Evolutionary conservation across 176 grass and related monocot species (phyloP).

Genomic region (Paspalum notatum): DNA sequence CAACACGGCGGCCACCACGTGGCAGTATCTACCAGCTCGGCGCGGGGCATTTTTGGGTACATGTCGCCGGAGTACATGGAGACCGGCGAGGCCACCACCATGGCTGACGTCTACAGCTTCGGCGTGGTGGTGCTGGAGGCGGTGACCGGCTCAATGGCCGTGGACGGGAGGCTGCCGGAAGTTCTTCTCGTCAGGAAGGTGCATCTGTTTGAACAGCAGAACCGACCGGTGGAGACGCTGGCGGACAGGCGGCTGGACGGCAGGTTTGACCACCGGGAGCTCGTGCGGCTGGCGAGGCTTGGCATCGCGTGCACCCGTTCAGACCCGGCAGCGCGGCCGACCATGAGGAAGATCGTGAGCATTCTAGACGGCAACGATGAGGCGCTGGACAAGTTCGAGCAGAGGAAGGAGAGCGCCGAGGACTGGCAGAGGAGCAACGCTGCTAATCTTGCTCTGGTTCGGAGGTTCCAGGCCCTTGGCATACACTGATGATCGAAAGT

Average conservation of each 20-base stretch:
- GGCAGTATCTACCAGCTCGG: conserved; percentile 24
- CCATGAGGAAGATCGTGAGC: conserved; percentile 72
- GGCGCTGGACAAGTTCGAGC: conserved; percentile 43
- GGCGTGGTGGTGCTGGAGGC: conserved; percentile 83
- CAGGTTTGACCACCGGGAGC: conserved; percentile 41
- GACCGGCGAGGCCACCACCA: conserved; percentile 68
- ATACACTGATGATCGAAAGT: conserved; percentile 64
- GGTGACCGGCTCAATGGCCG: conserved; percentile 61
- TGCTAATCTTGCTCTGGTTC: conserved; percentile 51
- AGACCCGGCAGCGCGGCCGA: conserved; percentile 55
- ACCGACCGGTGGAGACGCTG: conserved; percentile 44
- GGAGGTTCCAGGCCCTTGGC: conserved; percentile 82
- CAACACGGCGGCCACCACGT: conserved; percentile 47
- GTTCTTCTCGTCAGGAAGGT: conserved; percentile 75
- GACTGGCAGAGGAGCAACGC: conserved; percentile 67
- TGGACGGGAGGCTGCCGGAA: conserved; percentile 67
- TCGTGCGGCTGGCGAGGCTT: conserved; percentile 60
- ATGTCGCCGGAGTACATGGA: conserved; percentile 93
- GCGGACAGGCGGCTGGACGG: conserved; percentile 63
- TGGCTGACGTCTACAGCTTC: conserved; percentile 89
- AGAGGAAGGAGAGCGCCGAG: conserved; percentile 48
- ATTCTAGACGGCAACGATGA: conserved; percentile 86
- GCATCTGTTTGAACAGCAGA: conserved; percentile 26
- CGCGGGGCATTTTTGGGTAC: conserved; percentile 89
- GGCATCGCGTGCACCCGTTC: conserved; percentile 69